Conservation (phyloP, 371 early-diverging fungal genomes). For the Coemansia sp. region DNA sequence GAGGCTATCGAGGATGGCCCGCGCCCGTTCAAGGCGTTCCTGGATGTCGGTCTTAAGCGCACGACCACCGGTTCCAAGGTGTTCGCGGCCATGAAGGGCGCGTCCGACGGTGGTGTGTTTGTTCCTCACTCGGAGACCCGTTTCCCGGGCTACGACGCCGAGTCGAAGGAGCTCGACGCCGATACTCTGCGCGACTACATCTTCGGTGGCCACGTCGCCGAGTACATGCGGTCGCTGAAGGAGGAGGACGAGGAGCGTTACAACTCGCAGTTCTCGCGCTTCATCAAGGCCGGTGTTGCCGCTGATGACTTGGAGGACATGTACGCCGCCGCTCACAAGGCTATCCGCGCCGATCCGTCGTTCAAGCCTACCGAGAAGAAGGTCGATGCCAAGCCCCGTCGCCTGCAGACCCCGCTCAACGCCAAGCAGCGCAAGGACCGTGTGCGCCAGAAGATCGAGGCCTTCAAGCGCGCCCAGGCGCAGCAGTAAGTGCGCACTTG, state of each 20-base stretch:
- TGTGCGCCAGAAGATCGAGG: conserved; percentile 88
- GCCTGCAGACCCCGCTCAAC: conserved; percentile 74
- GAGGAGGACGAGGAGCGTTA: conserved; percentile 98
- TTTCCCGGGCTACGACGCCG: conserved; percentile 97
- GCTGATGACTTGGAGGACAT: conserved; percentile 95
- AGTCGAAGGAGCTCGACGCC: conserved; percentile 88
- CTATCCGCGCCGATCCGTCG: conserved; percentile 90
- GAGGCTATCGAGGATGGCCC: conserved; percentile 91
- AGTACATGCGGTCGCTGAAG: conserved; percentile 97
- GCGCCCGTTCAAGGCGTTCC: conserved; percentile 98
- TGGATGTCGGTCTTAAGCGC: conserved; percentile 99
- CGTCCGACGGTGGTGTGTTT: conserved; percentile 99
- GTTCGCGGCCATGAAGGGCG: conserved; percentile 99
- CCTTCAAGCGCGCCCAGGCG: conserved; percentile 58
- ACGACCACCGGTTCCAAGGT: conserved; percentile 99
- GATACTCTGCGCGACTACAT: conserved; percentile 97
- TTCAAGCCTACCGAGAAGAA: conserved; percentile 73
- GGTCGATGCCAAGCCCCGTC: conserved; percentile 58
- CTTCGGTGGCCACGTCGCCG: conserved; percentile 97
- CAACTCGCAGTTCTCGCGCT: conserved; percentile 96
- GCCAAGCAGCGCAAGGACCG: conserved; percentile 87
- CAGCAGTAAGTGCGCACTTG: conserved; percentile 3
- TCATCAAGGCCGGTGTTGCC: conserved; percentile 88
- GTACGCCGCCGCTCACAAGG: conserved; percentile 93
- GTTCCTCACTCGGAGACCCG: conserved; percentile 98